phyloP scores from a whole-genome alignment of 257 asterid genomes.

The Salvia miltiorrhiza region DNA sequence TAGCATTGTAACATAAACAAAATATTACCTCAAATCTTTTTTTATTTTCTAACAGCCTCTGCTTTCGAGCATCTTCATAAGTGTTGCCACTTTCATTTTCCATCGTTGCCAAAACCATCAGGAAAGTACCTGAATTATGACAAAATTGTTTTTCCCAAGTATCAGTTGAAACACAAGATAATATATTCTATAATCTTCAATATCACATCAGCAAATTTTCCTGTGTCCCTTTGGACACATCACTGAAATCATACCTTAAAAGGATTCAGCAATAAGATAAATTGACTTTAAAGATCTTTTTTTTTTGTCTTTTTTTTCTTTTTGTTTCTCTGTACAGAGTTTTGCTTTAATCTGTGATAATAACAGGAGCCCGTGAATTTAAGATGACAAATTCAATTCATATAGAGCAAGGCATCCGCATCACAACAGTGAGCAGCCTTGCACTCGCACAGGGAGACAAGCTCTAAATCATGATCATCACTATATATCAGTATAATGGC shows the following conservation, averaged over 20 bases:
- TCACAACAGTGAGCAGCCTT: not conserved
- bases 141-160: not conserved
- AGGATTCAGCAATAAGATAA: not conserved
- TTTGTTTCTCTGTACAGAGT: not conserved
- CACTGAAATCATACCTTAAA: not conserved
- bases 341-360: not conserved
- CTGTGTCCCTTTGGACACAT: not conserved
- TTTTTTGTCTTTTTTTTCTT: not conserved
- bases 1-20: not conserved
- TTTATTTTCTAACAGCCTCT: conserved; percentile 68
- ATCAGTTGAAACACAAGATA: conserved; percentile 1
- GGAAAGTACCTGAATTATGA: conserved; percentile 14
- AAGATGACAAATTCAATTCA: not conserved
- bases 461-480: not conserved
- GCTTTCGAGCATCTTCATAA: conserved; percentile 73
- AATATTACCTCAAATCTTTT: conserved; percentile 61
- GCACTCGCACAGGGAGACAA: not conserved
- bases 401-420: not conserved
- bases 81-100: conserved; percentile 35
- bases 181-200: not conserved
- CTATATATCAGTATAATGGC: not conserved
- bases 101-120: conserved; percentile 31
- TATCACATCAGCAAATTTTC: not conserved
- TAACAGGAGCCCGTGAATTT: not conserved
- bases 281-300: not conserved